Evolutionary conservation across 139 green algal species (phyloP).

Genomic region (Coelastrella sp.): DNA sequence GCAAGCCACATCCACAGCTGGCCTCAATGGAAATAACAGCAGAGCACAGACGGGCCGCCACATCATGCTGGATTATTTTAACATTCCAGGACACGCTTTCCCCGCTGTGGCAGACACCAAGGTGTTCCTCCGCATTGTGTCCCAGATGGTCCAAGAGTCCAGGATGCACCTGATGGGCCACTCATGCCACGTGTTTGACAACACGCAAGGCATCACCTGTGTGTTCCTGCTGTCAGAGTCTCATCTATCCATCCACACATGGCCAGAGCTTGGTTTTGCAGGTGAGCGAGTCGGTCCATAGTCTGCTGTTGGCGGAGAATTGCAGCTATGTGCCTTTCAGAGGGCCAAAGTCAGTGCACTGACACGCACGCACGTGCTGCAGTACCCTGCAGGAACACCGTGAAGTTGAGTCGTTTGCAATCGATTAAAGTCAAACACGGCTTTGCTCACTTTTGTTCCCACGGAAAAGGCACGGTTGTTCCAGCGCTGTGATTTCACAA

Average conservation of each 20-base stretch:
- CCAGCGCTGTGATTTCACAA: no score
- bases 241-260: constrained; percentile 27
- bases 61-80: constrained; percentile 8
- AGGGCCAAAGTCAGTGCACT: no score
- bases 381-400: no score
- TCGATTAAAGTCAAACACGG: no score
- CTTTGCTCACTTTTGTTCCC: no score
- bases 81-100: background rate
- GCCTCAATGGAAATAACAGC: no score
- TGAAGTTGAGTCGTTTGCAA: no score
- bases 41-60: no score
- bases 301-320: background rate
- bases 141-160: background rate
- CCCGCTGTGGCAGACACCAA: background rate
- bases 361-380: no score
- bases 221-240: constrained; percentile 38
- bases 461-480: no score
- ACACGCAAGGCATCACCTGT: background rate
- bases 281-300: background rate
- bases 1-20: no score
- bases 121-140: background rate
- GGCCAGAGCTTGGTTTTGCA: constrained; percentile 26
- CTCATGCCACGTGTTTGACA: constrained; percentile 18
- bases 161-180: background rate
- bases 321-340: no score